Evolutionary conservation across 2,329 filamentous ascomycete genomes (phyloP).

Genomic region (Cercospora sojina): DNA sequence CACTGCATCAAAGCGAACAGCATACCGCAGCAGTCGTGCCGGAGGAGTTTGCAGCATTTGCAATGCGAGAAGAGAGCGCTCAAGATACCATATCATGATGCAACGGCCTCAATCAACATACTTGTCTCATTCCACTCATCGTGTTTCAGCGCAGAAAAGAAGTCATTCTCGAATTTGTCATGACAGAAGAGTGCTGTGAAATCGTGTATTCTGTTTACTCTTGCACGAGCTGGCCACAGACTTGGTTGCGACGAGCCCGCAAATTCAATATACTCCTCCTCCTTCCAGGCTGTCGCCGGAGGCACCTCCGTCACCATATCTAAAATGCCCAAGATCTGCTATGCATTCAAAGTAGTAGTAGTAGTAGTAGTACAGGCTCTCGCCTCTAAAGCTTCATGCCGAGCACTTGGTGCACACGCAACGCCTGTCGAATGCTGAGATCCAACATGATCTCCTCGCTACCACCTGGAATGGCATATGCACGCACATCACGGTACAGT

Average conservation of each 20-base stretch:
- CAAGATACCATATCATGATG: slow-evolving; percentile 3
- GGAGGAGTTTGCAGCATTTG: neutral
- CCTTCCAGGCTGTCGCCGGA: neutral
- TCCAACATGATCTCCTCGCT: slow-evolving; percentile 99
- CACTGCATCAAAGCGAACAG: neutral
- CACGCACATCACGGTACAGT: slow-evolving; percentile 89
- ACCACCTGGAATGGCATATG: slow-evolving; percentile 91
- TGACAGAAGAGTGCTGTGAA: neutral
- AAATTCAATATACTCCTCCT: neutral
- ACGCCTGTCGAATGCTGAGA: slow-evolving; percentile 84
- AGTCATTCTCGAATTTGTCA: neutral
- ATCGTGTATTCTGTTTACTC: neutral
- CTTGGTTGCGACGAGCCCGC: neutral
- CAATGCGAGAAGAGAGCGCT: neutral
- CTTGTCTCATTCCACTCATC: neutral
- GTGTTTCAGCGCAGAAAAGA: neutral
- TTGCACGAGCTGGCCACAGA: neutral
- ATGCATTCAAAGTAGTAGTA: neutral
- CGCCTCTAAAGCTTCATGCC: slow-evolving; percentile 84
- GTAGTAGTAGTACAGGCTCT: neutral
- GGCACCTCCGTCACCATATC: neutral
- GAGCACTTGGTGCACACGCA: slow-evolving; percentile 83
- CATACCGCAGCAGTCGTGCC: neutral
- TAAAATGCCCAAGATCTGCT: neutral
- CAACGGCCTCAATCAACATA: slow-evolving; percentile 3